These are phyloP conservation scores for Ascochyta koolunga DNA, from an alignment of 2,329 filamentous ascomycete species.

Conservation along the genomic window DNA sequence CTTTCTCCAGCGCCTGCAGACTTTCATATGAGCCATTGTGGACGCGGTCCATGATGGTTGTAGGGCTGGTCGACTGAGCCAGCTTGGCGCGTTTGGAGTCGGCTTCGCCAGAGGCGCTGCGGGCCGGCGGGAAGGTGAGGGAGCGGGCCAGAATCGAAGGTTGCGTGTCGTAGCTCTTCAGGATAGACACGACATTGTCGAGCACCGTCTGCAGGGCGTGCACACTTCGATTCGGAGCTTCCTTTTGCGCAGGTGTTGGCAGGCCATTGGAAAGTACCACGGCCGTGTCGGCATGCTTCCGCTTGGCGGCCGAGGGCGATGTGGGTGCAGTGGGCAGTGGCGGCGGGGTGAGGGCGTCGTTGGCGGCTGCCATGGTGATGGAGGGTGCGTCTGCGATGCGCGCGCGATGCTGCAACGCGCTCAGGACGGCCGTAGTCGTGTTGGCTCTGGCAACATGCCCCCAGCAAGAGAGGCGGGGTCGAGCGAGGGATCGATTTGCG, in stretches of 20 bases:
- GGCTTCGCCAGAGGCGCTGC: conserved; percentile 48
- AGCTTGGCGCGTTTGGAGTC: conserved; percentile 55
- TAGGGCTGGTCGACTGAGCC: conserved; percentile 38
- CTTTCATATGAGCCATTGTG: conserved; percentile 48
- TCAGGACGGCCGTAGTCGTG: conserved; percentile 35
- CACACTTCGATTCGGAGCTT: conserved; percentile 23
- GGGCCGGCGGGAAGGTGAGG: conserved; percentile 36
- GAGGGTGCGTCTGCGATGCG: conserved; percentile 40
- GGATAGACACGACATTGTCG: conserved; percentile 50
- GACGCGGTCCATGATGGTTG: conserved; percentile 48
- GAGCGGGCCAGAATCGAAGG: conserved; percentile 54
- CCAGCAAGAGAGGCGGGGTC: conserved; percentile 2
- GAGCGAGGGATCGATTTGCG: neutral
- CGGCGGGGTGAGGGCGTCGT: conserved; percentile 45
- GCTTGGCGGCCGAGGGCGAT: conserved; percentile 49
- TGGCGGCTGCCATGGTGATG: conserved; percentile 43
- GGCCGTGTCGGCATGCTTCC: conserved; percentile 52
- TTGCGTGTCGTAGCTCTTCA: conserved; percentile 53
- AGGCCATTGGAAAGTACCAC: conserved; percentile 38
- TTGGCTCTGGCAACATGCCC: conserved; percentile 12
- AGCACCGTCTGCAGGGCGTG: conserved; percentile 43
- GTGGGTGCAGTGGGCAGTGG: conserved; percentile 31
- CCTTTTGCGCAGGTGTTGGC: conserved; percentile 27
- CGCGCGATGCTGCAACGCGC: conserved; percentile 45
- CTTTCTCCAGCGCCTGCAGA: conserved; percentile 50